Percentiles rank a stretch among this genome's conserved stretches.
Evolutionary conservation across 164 flowering plant species (phyloP).

Genomic region (Vitis cinerea): DNA sequence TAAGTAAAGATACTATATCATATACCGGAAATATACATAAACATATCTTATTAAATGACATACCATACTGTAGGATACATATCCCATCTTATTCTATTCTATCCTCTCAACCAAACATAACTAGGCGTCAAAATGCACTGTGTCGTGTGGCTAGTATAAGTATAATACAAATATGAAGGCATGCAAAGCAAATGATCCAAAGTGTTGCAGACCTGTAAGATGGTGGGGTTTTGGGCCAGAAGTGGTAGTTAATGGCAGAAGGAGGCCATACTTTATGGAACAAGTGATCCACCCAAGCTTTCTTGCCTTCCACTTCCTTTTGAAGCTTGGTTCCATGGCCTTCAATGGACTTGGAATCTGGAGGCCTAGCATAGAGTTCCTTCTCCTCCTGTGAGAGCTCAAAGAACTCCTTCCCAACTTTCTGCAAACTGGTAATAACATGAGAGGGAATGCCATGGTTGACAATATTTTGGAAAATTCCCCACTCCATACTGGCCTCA

Average conservation of each 20-base stretch:
- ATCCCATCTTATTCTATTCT: no score
- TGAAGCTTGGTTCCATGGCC: constrained; percentile 75
- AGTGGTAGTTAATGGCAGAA: constrained; percentile 43
- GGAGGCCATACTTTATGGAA: constrained; percentile 84
- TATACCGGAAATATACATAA: no score
- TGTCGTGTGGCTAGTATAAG: neutral
- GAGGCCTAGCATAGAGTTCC: constrained; percentile 46
- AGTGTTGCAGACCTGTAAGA: constrained; percentile 47
- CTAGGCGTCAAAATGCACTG: no score
- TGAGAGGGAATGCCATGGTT: constrained; percentile 68
- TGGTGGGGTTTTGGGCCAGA: constrained; percentile 80
- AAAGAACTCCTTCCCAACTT: constrained; percentile 68
- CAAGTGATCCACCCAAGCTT: constrained; percentile 77
- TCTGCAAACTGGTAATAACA: constrained; percentile 42
- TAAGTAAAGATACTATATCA: no score
- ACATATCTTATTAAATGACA: no score
- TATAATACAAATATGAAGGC: no score
- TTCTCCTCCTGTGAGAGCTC: constrained; percentile 72
- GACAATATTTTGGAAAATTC: constrained; percentile 64
- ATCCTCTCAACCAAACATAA: no score
- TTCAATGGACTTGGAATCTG: constrained; percentile 36
- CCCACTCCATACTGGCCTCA: constrained; percentile 59
- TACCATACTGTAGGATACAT: no score
- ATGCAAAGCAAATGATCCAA: no score
- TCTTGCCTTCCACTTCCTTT: constrained; percentile 64